These are phyloP conservation scores for Chlorella variabilis DNA, from an alignment of 163 green algal genomes.

Conservation along the genomic window DNA sequence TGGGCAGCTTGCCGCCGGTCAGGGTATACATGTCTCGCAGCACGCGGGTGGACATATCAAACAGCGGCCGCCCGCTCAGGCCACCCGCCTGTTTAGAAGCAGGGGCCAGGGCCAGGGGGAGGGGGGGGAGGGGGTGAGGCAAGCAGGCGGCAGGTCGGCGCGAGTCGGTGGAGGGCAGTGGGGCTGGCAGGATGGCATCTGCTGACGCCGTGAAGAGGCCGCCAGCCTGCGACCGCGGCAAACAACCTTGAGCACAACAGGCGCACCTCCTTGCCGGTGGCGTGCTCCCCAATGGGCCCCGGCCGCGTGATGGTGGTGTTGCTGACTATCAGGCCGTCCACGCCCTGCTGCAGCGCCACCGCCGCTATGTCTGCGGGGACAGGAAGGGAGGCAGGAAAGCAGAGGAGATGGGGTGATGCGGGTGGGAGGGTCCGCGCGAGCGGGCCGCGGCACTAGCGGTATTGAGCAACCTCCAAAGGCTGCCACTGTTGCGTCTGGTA, in stretches of 20 bases:
- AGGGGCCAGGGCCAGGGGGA: not conserved
- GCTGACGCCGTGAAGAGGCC: too few relatives aligned
- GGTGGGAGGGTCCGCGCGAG: too few relatives aligned
- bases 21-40: conserved; percentile 78
- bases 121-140: not conserved
- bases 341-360: conserved; percentile 66
- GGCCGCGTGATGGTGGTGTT: conserved; percentile 97
- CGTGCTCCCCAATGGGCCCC: conserved; percentile 65
- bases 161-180: too few relatives aligned
- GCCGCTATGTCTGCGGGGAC: conserved; percentile 81
- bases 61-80: conserved; percentile 88
- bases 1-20: conserved; percentile 82
- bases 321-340: conserved; percentile 93
- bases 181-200: too few relatives aligned
- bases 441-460: too few relatives aligned
- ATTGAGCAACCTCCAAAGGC: too few relatives aligned
- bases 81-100: conserved; percentile 66
- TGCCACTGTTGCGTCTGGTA: too few relatives aligned
- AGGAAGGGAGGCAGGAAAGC: not conserved
- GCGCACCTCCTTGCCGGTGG: conserved; percentile 75
- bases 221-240: too few relatives aligned
- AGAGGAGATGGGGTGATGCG: not conserved
- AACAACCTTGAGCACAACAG: too few relatives aligned
- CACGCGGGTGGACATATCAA: conserved; percentile 77
- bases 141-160: too few relatives aligned